Evolutionary conservation across 345 rosid genomes (phyloP).

Genomic region (Trapa incisa): DNA sequence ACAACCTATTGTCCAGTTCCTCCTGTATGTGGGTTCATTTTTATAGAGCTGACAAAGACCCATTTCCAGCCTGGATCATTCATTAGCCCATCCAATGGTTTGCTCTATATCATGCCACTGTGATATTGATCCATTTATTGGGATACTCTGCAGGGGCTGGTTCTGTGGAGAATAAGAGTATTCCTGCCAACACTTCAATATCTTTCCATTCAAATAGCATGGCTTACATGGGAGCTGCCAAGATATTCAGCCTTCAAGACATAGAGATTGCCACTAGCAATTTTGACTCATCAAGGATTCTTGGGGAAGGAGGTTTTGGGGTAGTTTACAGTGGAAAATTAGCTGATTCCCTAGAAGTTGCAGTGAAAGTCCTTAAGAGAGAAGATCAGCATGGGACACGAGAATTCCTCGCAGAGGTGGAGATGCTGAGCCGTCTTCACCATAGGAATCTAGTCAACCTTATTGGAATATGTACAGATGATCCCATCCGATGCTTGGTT

Average conservation of each 20-base stretch:
- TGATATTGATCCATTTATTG: background rate
- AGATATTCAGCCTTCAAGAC: conserved; percentile 31
- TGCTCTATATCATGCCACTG: background rate
- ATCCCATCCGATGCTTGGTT: conserved; percentile 37
- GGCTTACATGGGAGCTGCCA: conserved; percentile 44
- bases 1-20: no score
- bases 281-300: conserved; percentile 35
- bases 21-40: no score
- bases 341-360: conserved; percentile 49
- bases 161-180: conserved; percentile 13
- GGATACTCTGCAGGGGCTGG: conserved; percentile 20
- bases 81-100: no score
- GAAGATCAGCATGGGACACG: conserved; percentile 46
- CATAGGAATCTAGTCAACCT: conserved; percentile 61
- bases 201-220: conserved; percentile 27
- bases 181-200: conserved; percentile 22
- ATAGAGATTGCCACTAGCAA: conserved; percentile 41
- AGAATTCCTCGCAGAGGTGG: conserved; percentile 68
- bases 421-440: conserved; percentile 72
- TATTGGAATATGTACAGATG: conserved; percentile 49
- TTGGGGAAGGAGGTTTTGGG: conserved; percentile 77
- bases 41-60: no score
- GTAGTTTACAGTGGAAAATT: conserved; percentile 43
- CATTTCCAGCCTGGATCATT: no score
- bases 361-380: conserved; percentile 65